Base-by-base conservation (phyloP, 2,329 filamentous ascomycete genomes). In the Stagonosporopsis tanaceti region DNA sequence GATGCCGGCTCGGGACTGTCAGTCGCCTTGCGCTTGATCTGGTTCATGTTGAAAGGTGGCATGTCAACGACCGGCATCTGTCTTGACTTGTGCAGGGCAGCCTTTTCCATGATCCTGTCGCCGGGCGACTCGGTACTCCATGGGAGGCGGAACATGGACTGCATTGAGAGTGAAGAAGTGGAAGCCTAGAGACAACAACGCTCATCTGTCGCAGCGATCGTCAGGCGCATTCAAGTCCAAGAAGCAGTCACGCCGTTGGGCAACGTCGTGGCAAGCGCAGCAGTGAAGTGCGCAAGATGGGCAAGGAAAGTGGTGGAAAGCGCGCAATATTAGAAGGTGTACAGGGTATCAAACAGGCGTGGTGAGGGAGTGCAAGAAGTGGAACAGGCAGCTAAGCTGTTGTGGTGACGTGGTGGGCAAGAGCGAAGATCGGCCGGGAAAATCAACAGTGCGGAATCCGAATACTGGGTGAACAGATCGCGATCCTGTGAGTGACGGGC, bases 21-120 rank as follows among this genome's bases (percentile, higher is more conserved):
- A 30, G 80, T 80, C 53, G 82, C 79, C 74, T 87, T 87, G 61
- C 86, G 82, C 80, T 88, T 88, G 69, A 86, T 75, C 66, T 82
- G 81, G 62, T 79, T 81, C 64, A 81, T 71, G 15, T 48, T 57
- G 64, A 77, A 71, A 47, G 63, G 53, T 37, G 80, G 76, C 53
- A 82, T 79, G 57, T 81, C 79, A 66, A 81, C 74, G 53, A 79
- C 75, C 17, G 80, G 78, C 63, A 77, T 69, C 47, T 72, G 73
- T 68, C 76, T 78, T 74, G 77, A 70, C 68, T 77, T 78, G 65
- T 77, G 73, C 59, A 78, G 67, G 25, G 72, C 66, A 20, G 74
- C 66, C 70, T 78, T 79, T 50, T 79, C 77, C 69, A 77, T 74
- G 71, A 77, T 77, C 63, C 79, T 78, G 65, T 74, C 77, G 71